These are phyloP conservation scores for Suhomyces bokatorum DNA, from an alignment of 1,139 yeast species.

Conservation along the genomic window DNA sequence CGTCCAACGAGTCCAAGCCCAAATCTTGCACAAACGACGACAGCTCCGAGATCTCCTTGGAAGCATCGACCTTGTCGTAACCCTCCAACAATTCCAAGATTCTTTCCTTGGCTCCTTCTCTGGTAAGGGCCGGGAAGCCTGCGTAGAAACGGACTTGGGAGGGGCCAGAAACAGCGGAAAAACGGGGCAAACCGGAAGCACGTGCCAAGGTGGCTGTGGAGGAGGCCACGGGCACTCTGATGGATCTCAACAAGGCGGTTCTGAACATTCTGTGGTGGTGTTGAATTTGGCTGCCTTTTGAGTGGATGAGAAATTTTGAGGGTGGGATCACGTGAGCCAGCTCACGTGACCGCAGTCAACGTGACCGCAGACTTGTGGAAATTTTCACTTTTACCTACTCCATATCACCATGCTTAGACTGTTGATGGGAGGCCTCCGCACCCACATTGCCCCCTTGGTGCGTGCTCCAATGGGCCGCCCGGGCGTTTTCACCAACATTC, in stretches of 20 bases:
- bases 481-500: constrained; percentile 13
- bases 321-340: constrained; percentile 1
- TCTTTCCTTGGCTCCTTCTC: constrained; percentile 73
- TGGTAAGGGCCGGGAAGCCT: constrained; percentile 63
- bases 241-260: constrained; percentile 27
- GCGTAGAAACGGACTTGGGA: constrained; percentile 51
- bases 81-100: constrained; percentile 77
- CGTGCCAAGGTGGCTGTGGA: constrained; percentile 21
- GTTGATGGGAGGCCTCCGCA: constrained; percentile 12
- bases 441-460: constrained; percentile 1
- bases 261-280: constrained; percentile 32
- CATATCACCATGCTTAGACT: constrained; percentile 16
- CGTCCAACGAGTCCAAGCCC: constrained; percentile 84
- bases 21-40: constrained; percentile 72
- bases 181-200: constrained; percentile 17
- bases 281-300: constrained; percentile 3
- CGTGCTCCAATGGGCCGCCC: constrained; percentile 3
- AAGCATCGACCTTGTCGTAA: constrained; percentile 63
- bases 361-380: not conserved
- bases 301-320: constrained; percentile 13
- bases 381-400: not conserved
- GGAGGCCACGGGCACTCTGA: constrained; percentile 26
- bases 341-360: too few species aligned
- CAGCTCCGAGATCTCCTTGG: constrained; percentile 53
- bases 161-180: constrained; percentile 16